A percentile compares a stretch with the other conserved stretches of the same genome.
Conservation (phyloP, 495 filamentous ascomycete species). For the Penicillium salamii region DNA sequence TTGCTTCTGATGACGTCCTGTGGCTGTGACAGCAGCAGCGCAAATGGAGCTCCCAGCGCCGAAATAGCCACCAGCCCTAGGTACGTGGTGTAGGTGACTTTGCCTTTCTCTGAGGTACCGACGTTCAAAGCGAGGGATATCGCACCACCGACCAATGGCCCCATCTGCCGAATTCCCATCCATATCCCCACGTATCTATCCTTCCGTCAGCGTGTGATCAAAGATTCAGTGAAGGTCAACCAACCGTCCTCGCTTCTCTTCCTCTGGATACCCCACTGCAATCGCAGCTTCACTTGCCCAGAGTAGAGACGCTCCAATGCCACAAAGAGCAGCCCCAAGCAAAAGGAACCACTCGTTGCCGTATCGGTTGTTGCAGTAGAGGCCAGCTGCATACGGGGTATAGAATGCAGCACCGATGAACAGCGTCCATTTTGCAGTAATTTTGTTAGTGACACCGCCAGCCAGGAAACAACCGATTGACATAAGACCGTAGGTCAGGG, state of each 20-base stretch:
- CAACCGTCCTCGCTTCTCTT: constrained; percentile 49
- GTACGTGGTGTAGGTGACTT: constrained; percentile 54
- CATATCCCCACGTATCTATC: constrained; percentile 47
- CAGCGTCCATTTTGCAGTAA: constrained; percentile 51
- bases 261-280: constrained; percentile 54
- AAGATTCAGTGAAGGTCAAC: not conserved
- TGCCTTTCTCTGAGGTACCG: constrained; percentile 42
- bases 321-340: constrained; percentile 54
- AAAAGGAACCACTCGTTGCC: constrained; percentile 56
- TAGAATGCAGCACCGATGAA: constrained; percentile 56
- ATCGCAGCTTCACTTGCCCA: constrained; percentile 59
- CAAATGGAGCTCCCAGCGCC: constrained; percentile 50
- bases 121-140: constrained; percentile 56
- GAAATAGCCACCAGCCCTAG: constrained; percentile 53
- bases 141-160: constrained; percentile 54
- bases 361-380: constrained; percentile 59
- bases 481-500: constrained; percentile 57
- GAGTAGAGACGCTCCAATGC: constrained; percentile 49
- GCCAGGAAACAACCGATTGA: constrained; percentile 53
- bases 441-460: constrained; percentile 50
- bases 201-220: not conserved
- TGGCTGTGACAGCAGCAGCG: constrained; percentile 49
- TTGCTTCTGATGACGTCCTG: constrained; percentile 53
- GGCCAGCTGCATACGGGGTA: constrained; percentile 52
- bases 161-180: constrained; percentile 55